A percentile compares a stretch with the other conserved stretches of the same genome.
phyloP scores from a whole-genome alignment of 83 land plant genomes.

The Isoetes engelmannii region DNA sequence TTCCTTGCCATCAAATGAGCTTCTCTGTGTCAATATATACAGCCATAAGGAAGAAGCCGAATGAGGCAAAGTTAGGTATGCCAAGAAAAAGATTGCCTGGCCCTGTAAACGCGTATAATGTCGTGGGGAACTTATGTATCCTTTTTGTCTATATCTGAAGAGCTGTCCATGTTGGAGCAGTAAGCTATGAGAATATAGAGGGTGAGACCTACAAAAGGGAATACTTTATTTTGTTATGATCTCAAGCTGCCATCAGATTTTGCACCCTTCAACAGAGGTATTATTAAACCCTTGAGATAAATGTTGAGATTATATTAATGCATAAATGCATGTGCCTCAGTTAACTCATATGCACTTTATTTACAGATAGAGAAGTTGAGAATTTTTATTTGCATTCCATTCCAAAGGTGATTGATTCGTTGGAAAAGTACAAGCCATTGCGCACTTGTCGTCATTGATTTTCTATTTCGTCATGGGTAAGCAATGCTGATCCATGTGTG shows the following conservation, averaged over 20 bases:
- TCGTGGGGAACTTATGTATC: no score
- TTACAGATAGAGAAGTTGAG: constrained; percentile 4
- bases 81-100: no score
- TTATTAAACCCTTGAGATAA: background rate
- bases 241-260: constrained; percentile 10
- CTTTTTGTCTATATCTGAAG: constrained; percentile 20
- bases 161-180: constrained; percentile 73
- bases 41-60: no score
- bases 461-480: constrained; percentile 3
- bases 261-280: constrained; percentile 7
- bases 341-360: background rate
- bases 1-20: no score
- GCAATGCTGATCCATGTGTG: no score
- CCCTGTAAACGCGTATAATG: no score
- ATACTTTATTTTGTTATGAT: constrained; percentile 11
- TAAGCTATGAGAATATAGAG: constrained; percentile 67
- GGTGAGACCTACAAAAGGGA: constrained; percentile 68
- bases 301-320: background rate
- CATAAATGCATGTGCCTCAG: background rate
- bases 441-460: constrained; percentile 3
- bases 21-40: no score
- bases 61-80: no score
- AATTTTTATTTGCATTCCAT: background rate
- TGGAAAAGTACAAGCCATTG: constrained; percentile 10
- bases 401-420: background rate